Evolutionary conservation across 2,329 filamentous ascomycete species (phyloP).

Genomic region (Aspergillus sp.): DNA sequence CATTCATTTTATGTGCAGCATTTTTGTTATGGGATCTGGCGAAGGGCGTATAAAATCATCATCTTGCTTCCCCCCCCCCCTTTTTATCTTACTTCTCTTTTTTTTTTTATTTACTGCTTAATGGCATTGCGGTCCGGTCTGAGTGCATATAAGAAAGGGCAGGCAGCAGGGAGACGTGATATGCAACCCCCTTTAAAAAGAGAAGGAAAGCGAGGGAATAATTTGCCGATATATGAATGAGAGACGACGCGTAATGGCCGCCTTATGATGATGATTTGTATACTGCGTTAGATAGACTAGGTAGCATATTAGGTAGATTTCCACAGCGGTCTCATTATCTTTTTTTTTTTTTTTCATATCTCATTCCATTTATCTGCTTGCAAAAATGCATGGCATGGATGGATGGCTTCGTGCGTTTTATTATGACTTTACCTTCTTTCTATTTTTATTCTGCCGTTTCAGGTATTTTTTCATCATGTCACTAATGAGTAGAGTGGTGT

Average conservation of each 20-base stretch:
- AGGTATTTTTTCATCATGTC: not conserved
- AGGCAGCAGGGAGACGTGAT: not conserved
- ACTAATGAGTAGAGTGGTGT: not conserved
- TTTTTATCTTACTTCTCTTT: conserved; percentile 15
- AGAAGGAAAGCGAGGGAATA: not conserved
- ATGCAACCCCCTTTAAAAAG: not conserved
- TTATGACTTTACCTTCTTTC: not conserved
- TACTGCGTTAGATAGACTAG: conserved; percentile 19
- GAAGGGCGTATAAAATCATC: conserved; percentile 25
- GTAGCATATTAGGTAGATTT: conserved; percentile 16
- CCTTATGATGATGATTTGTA: conserved; percentile 17
- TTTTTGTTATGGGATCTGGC: conserved; percentile 16
- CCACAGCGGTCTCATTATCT: not conserved
- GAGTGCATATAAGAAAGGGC: not conserved
- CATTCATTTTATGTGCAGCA: conserved; percentile 18
- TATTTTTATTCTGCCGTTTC: not conserved
- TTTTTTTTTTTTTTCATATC: not conserved
- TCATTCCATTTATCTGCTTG: too few species aligned
- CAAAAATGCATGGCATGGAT: not conserved
- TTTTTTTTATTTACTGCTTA: conserved; percentile 13
- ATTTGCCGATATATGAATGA: conserved; percentile 1
- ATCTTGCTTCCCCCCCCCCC: conserved; percentile 13
- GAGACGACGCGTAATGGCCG: conserved; percentile 18
- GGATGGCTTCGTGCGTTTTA: not conserved
- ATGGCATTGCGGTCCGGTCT: conserved; percentile 5